phyloP scores from a whole-genome alignment of 2,329 filamentous ascomycete species.

The Ambrosiella beaveri region DNA sequence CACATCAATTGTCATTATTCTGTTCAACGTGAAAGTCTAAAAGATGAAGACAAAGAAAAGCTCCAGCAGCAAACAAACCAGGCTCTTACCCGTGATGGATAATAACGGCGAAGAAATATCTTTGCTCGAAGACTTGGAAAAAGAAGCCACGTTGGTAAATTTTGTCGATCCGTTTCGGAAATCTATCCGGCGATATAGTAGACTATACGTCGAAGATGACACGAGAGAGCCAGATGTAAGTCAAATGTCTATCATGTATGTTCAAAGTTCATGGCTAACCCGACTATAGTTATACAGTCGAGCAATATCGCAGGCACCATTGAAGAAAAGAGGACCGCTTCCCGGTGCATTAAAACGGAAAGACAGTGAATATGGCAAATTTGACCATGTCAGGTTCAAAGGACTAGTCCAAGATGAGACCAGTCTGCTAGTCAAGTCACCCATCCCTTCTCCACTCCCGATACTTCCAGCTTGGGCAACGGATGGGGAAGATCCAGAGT shows the following conservation, averaged over 20 bases:
- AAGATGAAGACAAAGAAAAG: background rate
- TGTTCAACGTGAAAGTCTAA: background rate
- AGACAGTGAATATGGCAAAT: background rate
- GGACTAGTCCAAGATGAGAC: background rate
- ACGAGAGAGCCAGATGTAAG: too few relatives aligned
- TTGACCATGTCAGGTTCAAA: background rate
- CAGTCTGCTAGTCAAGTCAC: background rate
- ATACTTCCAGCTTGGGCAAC: background rate
- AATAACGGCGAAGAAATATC: too few relatives aligned
- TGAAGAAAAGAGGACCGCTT: background rate
- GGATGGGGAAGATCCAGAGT: too few relatives aligned
- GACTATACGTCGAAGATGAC: too few relatives aligned
- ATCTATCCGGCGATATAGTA: too few relatives aligned
- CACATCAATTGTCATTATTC: background rate
- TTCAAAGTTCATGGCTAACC: too few relatives aligned
- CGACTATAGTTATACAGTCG: too few relatives aligned
- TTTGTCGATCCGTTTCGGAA: too few relatives aligned
- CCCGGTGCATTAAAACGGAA: background rate
- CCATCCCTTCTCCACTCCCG: background rate
- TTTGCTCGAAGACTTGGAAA: too few relatives aligned
- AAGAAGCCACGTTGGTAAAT: too few relatives aligned
- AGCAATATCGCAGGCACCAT: background rate
- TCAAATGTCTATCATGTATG: too few relatives aligned
- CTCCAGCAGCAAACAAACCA: background rate
- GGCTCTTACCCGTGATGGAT: background rate